Percentiles rank a stretch among this genome's conserved stretches.
Evolutionary conservation across 2,329 filamentous ascomycete species (phyloP).

Genomic region (Phaeosphaeriaceae sp.): DNA sequence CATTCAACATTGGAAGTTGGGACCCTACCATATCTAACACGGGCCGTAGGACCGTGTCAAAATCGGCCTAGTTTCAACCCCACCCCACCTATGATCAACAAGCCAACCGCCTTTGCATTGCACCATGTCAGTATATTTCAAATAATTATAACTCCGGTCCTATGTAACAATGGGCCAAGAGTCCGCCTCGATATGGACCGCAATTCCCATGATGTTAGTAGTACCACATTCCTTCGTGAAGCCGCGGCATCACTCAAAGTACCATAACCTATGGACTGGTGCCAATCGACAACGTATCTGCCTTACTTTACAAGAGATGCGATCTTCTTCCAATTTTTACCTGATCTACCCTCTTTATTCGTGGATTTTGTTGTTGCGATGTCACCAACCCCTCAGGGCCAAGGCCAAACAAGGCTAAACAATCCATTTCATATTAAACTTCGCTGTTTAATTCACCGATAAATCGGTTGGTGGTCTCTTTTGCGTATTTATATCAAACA

Average conservation of each 20-base stretch:
- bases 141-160: too few species aligned
- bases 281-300: too few species aligned
- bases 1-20: background rate
- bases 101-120: too few species aligned
- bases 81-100: background rate
- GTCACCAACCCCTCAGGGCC: conserved; percentile 27
- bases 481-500: too few species aligned
- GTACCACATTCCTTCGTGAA: too few species aligned
- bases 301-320: background rate
- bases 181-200: too few species aligned
- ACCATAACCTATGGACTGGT: too few species aligned
- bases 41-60: conserved; percentile 7
- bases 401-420: conserved; percentile 16
- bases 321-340: background rate
- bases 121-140: too few species aligned
- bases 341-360: background rate
- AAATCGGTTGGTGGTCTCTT: background rate
- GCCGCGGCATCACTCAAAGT: too few species aligned
- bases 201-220: too few species aligned
- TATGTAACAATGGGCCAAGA: too few species aligned
- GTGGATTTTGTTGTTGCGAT: background rate
- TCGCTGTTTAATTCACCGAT: background rate
- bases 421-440: conserved; percentile 7
- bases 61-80: conserved; percentile 2
- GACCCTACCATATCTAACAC: too few species aligned